A percentile compares a stretch with the other conserved stretches of the same genome.
Evolutionary conservation across 2,329 filamentous ascomycete species (phyloP).

Genomic region (Venturia carpophila): DNA sequence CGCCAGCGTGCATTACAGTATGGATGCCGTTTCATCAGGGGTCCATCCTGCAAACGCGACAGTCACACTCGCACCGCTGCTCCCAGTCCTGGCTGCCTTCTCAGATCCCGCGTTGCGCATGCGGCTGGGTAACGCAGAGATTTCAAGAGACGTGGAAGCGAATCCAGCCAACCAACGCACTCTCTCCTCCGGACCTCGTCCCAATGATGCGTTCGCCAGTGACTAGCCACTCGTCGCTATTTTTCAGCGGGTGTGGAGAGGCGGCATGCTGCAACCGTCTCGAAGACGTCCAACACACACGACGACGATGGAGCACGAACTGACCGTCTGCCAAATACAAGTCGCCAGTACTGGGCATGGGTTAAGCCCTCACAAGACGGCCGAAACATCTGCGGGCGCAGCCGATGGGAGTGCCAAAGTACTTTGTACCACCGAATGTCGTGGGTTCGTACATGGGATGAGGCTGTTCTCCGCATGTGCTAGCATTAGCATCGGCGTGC

Average conservation of each 20-base stretch:
- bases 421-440: no score
- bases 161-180: not conserved
- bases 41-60: not conserved
- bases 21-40: conserved; percentile 9
- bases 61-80: no score
- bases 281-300: not conserved
- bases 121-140: not conserved
- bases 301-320: not conserved
- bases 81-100: not conserved
- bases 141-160: not conserved
- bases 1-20: not conserved
- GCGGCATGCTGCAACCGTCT: no score
- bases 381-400: not conserved
- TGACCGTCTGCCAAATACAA: not conserved
- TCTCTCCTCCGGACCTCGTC: not conserved
- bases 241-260: not conserved
- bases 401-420: not conserved
- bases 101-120: not conserved
- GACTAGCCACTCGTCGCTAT: not conserved
- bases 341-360: no score
- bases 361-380: not conserved
- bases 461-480: conserved; percentile 2
- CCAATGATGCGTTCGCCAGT: no score
- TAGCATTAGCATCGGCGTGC: not conserved
- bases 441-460: not conserved